A percentile compares a stretch with the other conserved stretches of the same genome.
phyloP scores from a whole-genome alignment of 768 basidiomycete species.

The Naematelia encephala region DNA sequence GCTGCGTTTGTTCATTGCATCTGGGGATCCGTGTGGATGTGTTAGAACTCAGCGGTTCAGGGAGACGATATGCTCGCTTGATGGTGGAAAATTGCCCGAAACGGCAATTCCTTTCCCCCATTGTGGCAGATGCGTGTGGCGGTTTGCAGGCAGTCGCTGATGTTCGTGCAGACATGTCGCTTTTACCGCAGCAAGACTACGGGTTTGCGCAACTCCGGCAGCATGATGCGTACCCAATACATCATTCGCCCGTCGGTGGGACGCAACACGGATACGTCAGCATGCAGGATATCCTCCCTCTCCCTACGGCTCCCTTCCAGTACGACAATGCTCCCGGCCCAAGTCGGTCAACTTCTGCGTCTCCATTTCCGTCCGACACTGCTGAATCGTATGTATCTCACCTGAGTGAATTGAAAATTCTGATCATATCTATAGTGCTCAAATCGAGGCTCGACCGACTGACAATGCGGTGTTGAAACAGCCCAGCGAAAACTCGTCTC shows the following conservation, averaged over 20 bases:
- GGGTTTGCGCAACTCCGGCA: not conserved
- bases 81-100: not conserved
- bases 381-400: not conserved
- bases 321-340: not conserved
- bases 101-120: not conserved
- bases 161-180: not conserved
- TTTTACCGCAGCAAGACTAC: not conserved
- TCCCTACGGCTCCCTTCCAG: slow-evolving; percentile 2
- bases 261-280: slow-evolving; percentile 6
- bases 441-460: not conserved
- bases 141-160: not conserved
- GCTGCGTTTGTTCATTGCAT: not conserved
- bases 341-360: not conserved
- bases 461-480: not conserved
- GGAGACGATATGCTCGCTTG: not conserved
- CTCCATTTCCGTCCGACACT: not conserved
- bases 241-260: not conserved
- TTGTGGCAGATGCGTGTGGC: not conserved
- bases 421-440: not conserved
- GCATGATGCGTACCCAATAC: not conserved
- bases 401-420: not conserved
- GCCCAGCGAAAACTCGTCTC: not conserved
- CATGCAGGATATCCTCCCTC: slow-evolving; percentile 18
- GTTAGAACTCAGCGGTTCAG: not conserved
- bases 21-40: not conserved